These are phyloP conservation scores for Trichocladium uniseriatum DNA, from an alignment of 495 filamentous ascomycete species.

Conservation along the genomic window DNA sequence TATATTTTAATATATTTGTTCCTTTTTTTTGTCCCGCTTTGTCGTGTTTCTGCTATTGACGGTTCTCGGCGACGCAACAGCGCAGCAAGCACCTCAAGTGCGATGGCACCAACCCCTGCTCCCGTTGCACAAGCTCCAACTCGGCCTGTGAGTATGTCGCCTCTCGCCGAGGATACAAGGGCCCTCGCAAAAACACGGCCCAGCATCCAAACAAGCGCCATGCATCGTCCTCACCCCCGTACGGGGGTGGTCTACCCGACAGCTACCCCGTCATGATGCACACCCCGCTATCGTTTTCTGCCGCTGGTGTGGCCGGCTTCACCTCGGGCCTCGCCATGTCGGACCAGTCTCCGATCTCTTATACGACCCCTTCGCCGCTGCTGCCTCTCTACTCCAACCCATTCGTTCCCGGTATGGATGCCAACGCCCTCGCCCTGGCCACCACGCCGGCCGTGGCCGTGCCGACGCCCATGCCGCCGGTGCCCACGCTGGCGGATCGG, in stretches of 20 bases:
- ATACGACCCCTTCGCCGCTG: constrained; percentile 24
- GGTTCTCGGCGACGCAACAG: constrained; percentile 19
- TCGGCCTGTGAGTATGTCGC: constrained; percentile 41
- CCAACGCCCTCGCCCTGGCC: constrained; percentile 23
- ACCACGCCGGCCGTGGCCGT: constrained; percentile 14
- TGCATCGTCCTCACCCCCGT: constrained; percentile 39
- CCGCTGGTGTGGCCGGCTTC: constrained; percentile 26
- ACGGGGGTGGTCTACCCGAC: constrained; percentile 23
- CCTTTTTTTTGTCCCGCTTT: neutral
- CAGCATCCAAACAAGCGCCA: constrained; percentile 44
- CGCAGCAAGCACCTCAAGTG: constrained; percentile 44
- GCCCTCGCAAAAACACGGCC: constrained; percentile 33
- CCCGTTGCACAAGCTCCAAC: constrained; percentile 34
- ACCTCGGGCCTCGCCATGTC: constrained; percentile 30
- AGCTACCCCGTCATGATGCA: constrained; percentile 40
- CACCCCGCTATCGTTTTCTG: constrained; percentile 19
- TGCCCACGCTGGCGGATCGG: constrained; percentile 34
- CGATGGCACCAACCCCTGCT: constrained; percentile 38
- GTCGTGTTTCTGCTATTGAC: constrained; percentile 10
- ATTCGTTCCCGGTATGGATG: constrained; percentile 24
- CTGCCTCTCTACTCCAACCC: constrained; percentile 32
- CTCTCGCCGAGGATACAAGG: constrained; percentile 45
- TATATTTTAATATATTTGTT: neutral
- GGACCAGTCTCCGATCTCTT: constrained; percentile 32
- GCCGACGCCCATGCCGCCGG: constrained; percentile 22